Evolutionary conservation across 345 rosid genomes (phyloP).

Genomic region (Ceriops tagal): DNA sequence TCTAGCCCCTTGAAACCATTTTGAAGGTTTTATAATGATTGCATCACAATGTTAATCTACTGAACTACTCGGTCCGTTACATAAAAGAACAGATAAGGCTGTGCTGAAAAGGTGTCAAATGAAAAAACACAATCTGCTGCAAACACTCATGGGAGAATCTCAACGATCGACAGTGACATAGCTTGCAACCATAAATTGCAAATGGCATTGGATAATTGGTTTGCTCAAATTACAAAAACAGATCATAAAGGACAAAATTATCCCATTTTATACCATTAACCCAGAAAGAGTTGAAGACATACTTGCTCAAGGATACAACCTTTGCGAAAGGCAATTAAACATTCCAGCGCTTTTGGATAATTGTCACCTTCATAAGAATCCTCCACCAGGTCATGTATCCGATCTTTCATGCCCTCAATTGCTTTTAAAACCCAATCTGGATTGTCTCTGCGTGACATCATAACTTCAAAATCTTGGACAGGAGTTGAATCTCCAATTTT

Average conservation of each 20-base stretch:
- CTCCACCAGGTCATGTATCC: slow-evolving; percentile 47
- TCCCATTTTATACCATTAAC: neutral
- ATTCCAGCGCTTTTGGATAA: slow-evolving; percentile 52
- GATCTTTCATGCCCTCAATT: slow-evolving; percentile 54
- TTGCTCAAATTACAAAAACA: neutral
- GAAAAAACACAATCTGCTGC: neutral
- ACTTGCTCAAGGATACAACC: slow-evolving; percentile 90
- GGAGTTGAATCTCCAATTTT: slow-evolving; percentile 61
- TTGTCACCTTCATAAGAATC: slow-evolving; percentile 37
- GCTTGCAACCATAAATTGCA: neutral
- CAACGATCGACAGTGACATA: neutral
- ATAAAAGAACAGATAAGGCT: neutral
- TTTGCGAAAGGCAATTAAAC: slow-evolving; percentile 65
- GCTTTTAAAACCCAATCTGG: slow-evolving; percentile 65
- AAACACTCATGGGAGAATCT: neutral
- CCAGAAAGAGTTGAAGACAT: slow-evolving; percentile 6
- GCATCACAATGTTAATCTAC: neutral
- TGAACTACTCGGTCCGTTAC: neutral
- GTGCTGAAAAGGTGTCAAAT: neutral
- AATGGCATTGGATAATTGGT: neutral
- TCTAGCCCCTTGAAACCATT: neutral
- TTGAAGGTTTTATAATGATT: neutral
- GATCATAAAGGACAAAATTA: neutral
- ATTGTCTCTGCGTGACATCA: slow-evolving; percentile 75
- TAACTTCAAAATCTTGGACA: slow-evolving; percentile 72